Conservation (phyloP, 139 green algal genomes). For the Volvox reticuliferus region DNA sequence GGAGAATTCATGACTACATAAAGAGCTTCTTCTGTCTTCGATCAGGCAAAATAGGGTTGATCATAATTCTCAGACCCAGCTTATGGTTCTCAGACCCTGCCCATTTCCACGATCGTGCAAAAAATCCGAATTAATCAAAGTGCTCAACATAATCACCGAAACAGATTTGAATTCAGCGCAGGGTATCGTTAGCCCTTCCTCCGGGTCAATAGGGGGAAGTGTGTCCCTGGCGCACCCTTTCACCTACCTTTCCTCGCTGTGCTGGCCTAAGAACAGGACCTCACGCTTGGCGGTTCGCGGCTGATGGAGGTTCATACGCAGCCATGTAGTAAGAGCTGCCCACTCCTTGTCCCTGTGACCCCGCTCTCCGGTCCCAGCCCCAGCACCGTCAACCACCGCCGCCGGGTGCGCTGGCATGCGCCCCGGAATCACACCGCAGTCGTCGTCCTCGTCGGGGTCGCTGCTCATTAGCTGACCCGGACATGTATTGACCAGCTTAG, state of each 20-base stretch:
- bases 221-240: too few relatives aligned
- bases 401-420: not conserved
- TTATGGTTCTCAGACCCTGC: too few relatives aligned
- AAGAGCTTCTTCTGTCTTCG: too few relatives aligned
- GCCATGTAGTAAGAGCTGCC: slow-evolving; percentile 71
- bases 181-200: too few relatives aligned
- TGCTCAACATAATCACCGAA: too few relatives aligned
- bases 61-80: too few relatives aligned
- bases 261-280: slow-evolving; percentile 61
- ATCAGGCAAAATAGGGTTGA: too few relatives aligned
- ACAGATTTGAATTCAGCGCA: too few relatives aligned
- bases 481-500: not conserved
- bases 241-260: slow-evolving; percentile 16
- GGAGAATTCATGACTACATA: too few relatives aligned
- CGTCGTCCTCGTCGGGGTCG: slow-evolving; percentile 35
- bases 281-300: slow-evolving; percentile 67
- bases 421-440: not conserved
- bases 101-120: too few relatives aligned
- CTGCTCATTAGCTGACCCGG: not conserved
- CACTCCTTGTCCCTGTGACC: slow-evolving; percentile 63
- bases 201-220: too few relatives aligned
- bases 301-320: slow-evolving; percentile 71
- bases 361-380: not conserved
- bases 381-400: not conserved
- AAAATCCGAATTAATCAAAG: too few relatives aligned